Evolutionary conservation across 2,329 filamentous ascomycete genomes (phyloP).

Genomic region (Ceratocystis lukuohia): DNA sequence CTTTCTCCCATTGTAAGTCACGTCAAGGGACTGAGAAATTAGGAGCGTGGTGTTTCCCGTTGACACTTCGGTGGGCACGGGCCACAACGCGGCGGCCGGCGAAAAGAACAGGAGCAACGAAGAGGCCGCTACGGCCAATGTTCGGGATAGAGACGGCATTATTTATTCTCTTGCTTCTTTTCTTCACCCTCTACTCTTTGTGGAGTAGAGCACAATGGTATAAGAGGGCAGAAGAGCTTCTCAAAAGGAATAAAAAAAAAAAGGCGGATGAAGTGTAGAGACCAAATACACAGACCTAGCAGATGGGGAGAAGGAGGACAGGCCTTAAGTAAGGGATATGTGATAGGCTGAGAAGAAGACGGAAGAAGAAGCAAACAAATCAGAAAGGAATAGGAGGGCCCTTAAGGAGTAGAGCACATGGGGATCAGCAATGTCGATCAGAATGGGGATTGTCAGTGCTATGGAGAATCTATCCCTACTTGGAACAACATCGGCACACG

Average conservation of each 20-base stretch:
- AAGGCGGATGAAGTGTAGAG: neutral
- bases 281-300: too few relatives aligned
- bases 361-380: neutral
- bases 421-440: neutral
- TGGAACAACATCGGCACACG: too few relatives aligned
- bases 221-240: neutral
- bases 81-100: conserved; percentile 38
- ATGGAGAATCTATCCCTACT: too few relatives aligned
- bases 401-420: neutral
- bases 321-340: neutral
- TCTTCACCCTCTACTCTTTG: conserved; percentile 5
- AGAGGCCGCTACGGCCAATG: conserved; percentile 11
- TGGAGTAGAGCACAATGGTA: neutral
- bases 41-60: conserved; percentile 41
- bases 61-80: conserved; percentile 37
- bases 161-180: neutral
- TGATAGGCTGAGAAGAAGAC: neutral
- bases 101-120: conserved; percentile 27
- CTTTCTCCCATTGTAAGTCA: conserved; percentile 45
- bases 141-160: conserved; percentile 16
- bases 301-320: too few relatives aligned
- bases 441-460: neutral
- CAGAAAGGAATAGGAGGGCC: neutral
- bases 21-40: conserved; percentile 37
- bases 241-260: neutral